Evolutionary conservation across 768 basidiomycete genomes (phyloP).

Genomic region (Ramaria rubella): DNA sequence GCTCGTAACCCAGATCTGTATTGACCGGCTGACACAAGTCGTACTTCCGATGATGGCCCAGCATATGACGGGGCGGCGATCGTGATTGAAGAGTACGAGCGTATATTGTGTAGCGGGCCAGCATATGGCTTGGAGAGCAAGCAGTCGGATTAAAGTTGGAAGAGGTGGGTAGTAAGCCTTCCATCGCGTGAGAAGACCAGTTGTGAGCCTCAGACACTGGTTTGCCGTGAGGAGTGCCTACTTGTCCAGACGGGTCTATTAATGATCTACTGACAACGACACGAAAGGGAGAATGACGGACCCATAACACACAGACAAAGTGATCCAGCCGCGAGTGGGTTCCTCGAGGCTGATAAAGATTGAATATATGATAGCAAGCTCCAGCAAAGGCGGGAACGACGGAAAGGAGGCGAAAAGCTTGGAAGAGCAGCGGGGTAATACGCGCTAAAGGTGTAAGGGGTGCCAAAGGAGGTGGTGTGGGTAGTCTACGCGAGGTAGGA

Average conservation of each 20-base stretch:
- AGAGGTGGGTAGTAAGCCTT: constrained; percentile 82
- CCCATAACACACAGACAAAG: constrained; percentile 67
- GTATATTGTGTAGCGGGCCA: constrained; percentile 92
- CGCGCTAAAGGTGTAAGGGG: constrained; percentile 38
- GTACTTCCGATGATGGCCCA: constrained; percentile 91
- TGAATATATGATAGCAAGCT: constrained; percentile 54
- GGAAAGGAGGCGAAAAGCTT: constrained; percentile 61
- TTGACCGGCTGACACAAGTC: constrained; percentile 72
- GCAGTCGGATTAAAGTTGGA: constrained; percentile 82
- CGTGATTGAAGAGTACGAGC: constrained; percentile 62
- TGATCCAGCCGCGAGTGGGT: constrained; percentile 45
- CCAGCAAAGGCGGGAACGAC: constrained; percentile 69
- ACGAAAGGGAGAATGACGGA: constrained; percentile 27
- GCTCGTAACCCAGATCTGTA: constrained; percentile 95
- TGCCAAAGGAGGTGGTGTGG: constrained; percentile 16
- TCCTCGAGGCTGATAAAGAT: constrained; percentile 34
- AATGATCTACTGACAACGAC: not conserved
- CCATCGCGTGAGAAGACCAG: constrained; percentile 88
- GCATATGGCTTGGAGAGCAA: constrained; percentile 92
- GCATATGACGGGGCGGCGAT: constrained; percentile 67
- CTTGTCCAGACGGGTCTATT: not conserved
- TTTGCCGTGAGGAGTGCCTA: constrained; percentile 81
- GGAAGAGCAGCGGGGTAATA: constrained; percentile 58
- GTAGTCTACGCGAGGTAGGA: constrained; percentile 55
- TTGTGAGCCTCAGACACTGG: constrained; percentile 82